Evolutionary conservation across 345 rosid genomes (phyloP).

Genomic region (Eutrema japonicum): DNA sequence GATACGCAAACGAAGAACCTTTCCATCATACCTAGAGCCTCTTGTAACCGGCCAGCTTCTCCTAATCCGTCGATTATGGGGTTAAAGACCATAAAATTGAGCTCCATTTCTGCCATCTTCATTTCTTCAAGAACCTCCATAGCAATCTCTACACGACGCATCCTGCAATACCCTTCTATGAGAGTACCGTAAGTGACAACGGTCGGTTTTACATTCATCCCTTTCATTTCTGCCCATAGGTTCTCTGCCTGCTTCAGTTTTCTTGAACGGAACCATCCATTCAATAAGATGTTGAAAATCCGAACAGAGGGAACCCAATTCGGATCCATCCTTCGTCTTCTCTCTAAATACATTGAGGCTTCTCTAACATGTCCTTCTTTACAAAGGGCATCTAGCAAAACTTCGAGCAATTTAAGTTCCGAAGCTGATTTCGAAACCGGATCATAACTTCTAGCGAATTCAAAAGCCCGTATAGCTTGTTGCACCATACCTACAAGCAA

Average conservation of each 20-base stretch:
- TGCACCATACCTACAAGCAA: conserved; percentile 60
- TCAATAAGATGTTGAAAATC: conserved; percentile 67
- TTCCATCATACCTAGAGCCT: conserved; percentile 73
- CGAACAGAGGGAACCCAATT: conserved; percentile 65
- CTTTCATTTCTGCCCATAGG: conserved; percentile 70
- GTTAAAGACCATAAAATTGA: conserved; percentile 63
- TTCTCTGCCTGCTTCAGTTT: conserved; percentile 72
- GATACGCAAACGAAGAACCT: conserved; percentile 62
- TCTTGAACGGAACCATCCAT: conserved; percentile 84
- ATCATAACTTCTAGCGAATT: conserved; percentile 56
- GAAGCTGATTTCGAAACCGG: conserved; percentile 42
- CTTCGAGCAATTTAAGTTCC: conserved; percentile 55
- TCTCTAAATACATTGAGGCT: conserved; percentile 56
- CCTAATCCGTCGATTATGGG: conserved; percentile 81
- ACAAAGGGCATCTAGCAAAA: conserved; percentile 80
- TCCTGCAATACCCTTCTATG: conserved; percentile 78
- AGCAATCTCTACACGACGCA: conserved; percentile 70
- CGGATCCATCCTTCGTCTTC: conserved; percentile 42
- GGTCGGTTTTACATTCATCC: conserved; percentile 55
- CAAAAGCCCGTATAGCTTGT: conserved; percentile 72
- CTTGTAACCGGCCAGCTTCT: conserved; percentile 72
- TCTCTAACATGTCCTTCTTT: conserved; percentile 74
- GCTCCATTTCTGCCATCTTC: conserved; percentile 66
- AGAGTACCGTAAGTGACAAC: conserved; percentile 82
- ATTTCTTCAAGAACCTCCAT: conserved; percentile 66